Percentiles rank a stretch among this genome's conserved stretches.
Evolutionary conservation across 805 yeast species (phyloP).

Genomic region (Torulaspora maleeae): DNA sequence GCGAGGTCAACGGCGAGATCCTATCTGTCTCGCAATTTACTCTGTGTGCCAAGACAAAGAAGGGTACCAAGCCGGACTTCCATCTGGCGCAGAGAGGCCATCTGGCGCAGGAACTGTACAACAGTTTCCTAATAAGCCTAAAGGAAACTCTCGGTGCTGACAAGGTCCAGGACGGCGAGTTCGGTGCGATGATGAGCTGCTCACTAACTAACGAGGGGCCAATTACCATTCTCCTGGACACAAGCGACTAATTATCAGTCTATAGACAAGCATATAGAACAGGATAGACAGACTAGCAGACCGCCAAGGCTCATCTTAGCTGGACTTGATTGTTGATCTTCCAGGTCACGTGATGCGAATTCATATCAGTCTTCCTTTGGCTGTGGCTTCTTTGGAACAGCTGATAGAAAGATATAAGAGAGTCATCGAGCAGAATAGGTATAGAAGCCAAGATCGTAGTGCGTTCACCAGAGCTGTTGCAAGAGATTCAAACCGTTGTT

Average conservation of each 20-base stretch:
- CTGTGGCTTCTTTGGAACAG: slow-evolving; percentile 1
- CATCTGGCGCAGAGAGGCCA: slow-evolving; percentile 85
- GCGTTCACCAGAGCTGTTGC: not conserved
- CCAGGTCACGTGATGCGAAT: not conserved
- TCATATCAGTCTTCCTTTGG: not conserved
- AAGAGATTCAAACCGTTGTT: not conserved
- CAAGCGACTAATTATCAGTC: slow-evolving; percentile 39
- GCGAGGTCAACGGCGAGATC: slow-evolving; percentile 65
- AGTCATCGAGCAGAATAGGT: no score
- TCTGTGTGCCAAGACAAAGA: slow-evolving; percentile 73
- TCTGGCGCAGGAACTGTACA: slow-evolving; percentile 42
- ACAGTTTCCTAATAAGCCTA: slow-evolving; percentile 47
- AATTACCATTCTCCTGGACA: slow-evolving; percentile 78
- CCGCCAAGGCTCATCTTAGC: not conserved
- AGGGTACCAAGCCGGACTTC: slow-evolving; percentile 94
- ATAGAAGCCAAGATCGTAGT: not conserved
- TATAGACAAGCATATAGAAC: not conserved
- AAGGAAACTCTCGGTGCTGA: slow-evolving; percentile 51
- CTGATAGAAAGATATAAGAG: not conserved
- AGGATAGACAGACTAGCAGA: no score
- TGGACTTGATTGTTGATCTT: not conserved
- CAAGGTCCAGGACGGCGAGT: slow-evolving; percentile 78
- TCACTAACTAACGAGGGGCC: slow-evolving; percentile 88
- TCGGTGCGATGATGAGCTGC: slow-evolving; percentile 98
- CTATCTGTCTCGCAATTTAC: slow-evolving; percentile 92